Evolutionary conservation across 306 rosid genomes (phyloP), one percentile per base, ranked within the genome.

Genomic region (Gastrolobium villosum): DNA sequence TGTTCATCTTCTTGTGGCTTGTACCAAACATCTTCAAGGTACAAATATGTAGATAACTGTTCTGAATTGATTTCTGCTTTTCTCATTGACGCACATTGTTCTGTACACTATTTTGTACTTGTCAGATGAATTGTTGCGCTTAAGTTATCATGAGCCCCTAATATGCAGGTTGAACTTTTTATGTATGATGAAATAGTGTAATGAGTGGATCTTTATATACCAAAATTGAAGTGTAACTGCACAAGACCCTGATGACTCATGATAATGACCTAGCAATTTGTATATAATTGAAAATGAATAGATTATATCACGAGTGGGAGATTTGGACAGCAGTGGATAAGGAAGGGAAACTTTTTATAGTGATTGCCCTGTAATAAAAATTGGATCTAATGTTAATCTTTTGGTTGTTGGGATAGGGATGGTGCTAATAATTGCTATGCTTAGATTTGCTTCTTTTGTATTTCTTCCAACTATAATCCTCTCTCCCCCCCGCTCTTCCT

Each of bases 11-110:
- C 90, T 57, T 75, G 84, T 75, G 84, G 84, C 45, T 63, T 86
- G 53, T 89, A 88, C 82, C 52, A 82, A 41, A 26, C 94, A 50
- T 82, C 92, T 34, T 65, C 88, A 68, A 84, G 98, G 98, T 93
- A 87, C 65, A 74, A 39, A 63, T 39, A 52, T 77, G 40, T 43
- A 11, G 6, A 39, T 76, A 46, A 15, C 41, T 68, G 30, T 71
- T 3, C 32, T 8, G 46, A 10, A 54, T 65, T 48, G 32, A 30
- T 62, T 80, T 80, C 32, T 53, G 35, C 57, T 46, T 57, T 75
- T 45, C 8, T 39, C 44, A 15, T 70, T 15, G 30, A 13, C 40
- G 3, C 45, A 26, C 37, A 32, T 76, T 15, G 14, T 26, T 28
- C 37, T 28, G 11, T 44, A 14, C 13, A 3, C 26, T 20, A 20